Conservation (phyloP, 2,329 filamentous ascomycete genomes). For the Metarhizium humberi region DNA sequence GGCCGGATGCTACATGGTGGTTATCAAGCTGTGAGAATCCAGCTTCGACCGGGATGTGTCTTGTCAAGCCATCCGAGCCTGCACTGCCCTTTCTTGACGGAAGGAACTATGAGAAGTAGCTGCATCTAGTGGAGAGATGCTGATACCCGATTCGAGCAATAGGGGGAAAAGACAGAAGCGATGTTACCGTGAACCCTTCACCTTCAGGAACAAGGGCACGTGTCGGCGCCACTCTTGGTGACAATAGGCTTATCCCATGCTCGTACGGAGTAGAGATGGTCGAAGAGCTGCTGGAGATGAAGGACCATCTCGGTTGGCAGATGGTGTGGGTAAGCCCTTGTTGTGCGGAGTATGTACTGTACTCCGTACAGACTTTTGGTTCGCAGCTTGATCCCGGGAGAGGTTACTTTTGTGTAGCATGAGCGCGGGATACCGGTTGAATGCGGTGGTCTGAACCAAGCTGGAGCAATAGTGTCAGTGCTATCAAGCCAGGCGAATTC, state of each 20-base stretch:
- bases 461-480: no score
- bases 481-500: background rate
- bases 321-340: background rate
- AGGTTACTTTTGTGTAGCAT: background rate
- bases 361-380: background rate
- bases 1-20: background rate
- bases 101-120: background rate
- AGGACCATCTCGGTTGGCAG: background rate
- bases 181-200: constrained; percentile 5
- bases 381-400: background rate
- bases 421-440: background rate
- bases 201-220: constrained; percentile 2
- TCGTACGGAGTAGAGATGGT: no score
- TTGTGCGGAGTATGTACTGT: background rate
- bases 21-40: background rate
- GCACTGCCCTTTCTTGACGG: background rate
- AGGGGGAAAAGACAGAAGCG: background rate
- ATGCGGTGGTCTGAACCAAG: background rate
- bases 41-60: background rate
- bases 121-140: constrained; percentile 1
- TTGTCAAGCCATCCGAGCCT: background rate
- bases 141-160: background rate
- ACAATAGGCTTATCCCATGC: background rate
- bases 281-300: background rate
- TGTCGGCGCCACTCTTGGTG: background rate